A percentile compares a stretch with the other conserved stretches of the same genome.
Conservation (phyloP, 2,329 filamentous ascomycete species). For the Tolypocladium tundrense region DNA sequence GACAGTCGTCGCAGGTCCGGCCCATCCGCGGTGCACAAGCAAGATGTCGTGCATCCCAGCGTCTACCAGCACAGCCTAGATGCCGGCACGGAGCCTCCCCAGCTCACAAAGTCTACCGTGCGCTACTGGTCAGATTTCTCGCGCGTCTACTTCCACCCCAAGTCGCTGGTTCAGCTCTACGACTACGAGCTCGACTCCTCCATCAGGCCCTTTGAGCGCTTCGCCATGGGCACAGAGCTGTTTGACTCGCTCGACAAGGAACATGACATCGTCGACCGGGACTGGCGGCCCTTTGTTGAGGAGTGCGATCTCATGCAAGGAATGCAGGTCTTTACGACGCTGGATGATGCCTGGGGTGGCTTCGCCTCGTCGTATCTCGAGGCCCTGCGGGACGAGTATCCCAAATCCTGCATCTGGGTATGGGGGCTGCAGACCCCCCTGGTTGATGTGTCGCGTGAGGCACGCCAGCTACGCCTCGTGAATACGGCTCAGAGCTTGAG, state of each 20-base stretch:
- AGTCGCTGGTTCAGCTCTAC: constrained; percentile 74
- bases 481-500: constrained; percentile 67
- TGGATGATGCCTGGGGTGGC: constrained; percentile 75
- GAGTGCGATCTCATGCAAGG: constrained; percentile 91
- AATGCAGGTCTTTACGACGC: constrained; percentile 62
- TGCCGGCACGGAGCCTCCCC: constrained; percentile 53
- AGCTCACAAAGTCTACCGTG: constrained; percentile 60
- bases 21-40: constrained; percentile 55
- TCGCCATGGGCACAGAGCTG: constrained; percentile 71
- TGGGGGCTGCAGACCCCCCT: constrained; percentile 67
- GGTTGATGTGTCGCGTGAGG: constrained; percentile 42
- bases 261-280: constrained; percentile 81
- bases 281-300: constrained; percentile 78
- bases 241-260: constrained; percentile 66
- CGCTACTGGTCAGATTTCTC: constrained; percentile 97
- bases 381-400: constrained; percentile 77
- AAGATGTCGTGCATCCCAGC: constrained; percentile 56
- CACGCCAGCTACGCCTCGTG: constrained; percentile 44
- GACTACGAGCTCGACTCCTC: constrained; percentile 78
- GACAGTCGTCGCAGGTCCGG: constrained; percentile 43
- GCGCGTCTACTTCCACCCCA: constrained; percentile 83
- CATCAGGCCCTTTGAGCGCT: constrained; percentile 81
- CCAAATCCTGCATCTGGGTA: constrained; percentile 76
- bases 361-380: constrained; percentile 67
- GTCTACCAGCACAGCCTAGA: constrained; percentile 76